A percentile compares a stretch with the other conserved stretches of the same genome.
Evolutionary conservation across 1,284 basidiomycete species (phyloP).

Genomic region (Ustilago xerochloae): DNA sequence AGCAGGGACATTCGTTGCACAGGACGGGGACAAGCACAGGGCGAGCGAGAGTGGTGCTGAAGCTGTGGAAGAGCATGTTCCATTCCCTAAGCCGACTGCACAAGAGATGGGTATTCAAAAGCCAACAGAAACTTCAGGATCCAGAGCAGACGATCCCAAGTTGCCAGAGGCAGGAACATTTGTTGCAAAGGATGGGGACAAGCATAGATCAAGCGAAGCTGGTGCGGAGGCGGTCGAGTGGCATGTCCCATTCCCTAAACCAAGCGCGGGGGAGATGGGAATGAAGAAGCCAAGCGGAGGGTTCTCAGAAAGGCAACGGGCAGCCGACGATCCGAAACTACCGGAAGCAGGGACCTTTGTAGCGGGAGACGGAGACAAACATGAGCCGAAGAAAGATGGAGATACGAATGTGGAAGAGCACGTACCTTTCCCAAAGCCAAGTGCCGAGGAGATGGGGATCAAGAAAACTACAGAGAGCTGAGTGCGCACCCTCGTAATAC

Average conservation of each 20-base stretch:
- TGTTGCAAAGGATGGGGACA: background rate
- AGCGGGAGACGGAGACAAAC: background rate
- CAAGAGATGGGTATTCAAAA: slow-evolving; percentile 18
- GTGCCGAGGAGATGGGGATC: slow-evolving; percentile 7
- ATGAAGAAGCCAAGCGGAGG: background rate
- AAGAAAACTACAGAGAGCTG: too few species aligned
- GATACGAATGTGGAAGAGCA: background rate
- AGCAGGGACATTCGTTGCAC: slow-evolving; percentile 10
- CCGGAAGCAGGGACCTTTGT: slow-evolving; percentile 1
- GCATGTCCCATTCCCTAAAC: background rate
- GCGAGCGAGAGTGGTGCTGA: background rate
- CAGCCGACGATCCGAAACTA: background rate
- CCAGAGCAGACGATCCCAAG: background rate
- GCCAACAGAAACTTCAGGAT: background rate
- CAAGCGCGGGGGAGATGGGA: background rate
- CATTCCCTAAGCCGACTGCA: slow-evolving; percentile 14
- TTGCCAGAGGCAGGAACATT: slow-evolving; percentile 2
- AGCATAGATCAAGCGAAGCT: background rate
- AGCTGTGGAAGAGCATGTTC: slow-evolving; percentile 8
- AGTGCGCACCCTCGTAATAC: too few species aligned
- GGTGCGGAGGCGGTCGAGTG: background rate
- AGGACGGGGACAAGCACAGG: slow-evolving; percentile 7
- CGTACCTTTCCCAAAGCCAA: slow-evolving; percentile 3
- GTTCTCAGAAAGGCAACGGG: background rate
- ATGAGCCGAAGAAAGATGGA: background rate